Percentiles rank a stretch among this genome's conserved stretches.
phyloP scores from a whole-genome alignment of 352 stramenopile genomes.

The Phytophthora constricta region DNA sequence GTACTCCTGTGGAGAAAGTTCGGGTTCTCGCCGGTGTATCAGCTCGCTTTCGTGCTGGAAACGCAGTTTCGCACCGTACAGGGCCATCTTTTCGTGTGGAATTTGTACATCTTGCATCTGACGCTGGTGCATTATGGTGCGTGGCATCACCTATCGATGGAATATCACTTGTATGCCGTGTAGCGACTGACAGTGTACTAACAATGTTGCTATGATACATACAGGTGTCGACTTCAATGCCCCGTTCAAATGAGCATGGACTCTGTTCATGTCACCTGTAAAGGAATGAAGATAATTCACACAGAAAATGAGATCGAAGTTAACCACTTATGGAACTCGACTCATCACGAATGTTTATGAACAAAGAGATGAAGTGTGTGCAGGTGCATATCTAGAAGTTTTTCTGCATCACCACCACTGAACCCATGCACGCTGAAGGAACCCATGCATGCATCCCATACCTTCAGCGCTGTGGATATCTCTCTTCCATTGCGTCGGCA shows the following conservation, averaged over 20 bases:
- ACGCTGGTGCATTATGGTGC: constrained; percentile 27
- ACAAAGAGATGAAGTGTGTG: not conserved
- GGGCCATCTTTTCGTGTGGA: constrained; percentile 20
- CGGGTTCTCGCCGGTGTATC: constrained; percentile 18
- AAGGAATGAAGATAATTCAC: too few species aligned
- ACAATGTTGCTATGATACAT: not conserved
- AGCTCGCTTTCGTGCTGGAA: constrained; percentile 42
- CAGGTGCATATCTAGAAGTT: too few species aligned
- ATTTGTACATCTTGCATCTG: constrained; percentile 26
- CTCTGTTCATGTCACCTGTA: too few species aligned
- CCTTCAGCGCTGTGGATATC: too few species aligned
- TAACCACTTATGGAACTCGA: too few species aligned
- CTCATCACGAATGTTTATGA: too few species aligned
- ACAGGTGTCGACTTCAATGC: not conserved
- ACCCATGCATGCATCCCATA: too few species aligned
- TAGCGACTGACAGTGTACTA: not conserved
- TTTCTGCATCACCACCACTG: too few species aligned
- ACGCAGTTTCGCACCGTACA: constrained; percentile 22
- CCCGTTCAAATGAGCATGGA: too few species aligned
- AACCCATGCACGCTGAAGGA: too few species aligned
- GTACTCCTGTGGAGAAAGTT: constrained; percentile 10
- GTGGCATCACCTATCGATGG: not conserved
- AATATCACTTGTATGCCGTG: not conserved
- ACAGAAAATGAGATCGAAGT: too few species aligned
- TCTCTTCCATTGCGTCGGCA: not conserved